Evolutionary conservation across 148 eudicot genomes (phyloP), one percentile per base, ranked within the genome.

Genomic region (Polygonum maritimum): DNA sequence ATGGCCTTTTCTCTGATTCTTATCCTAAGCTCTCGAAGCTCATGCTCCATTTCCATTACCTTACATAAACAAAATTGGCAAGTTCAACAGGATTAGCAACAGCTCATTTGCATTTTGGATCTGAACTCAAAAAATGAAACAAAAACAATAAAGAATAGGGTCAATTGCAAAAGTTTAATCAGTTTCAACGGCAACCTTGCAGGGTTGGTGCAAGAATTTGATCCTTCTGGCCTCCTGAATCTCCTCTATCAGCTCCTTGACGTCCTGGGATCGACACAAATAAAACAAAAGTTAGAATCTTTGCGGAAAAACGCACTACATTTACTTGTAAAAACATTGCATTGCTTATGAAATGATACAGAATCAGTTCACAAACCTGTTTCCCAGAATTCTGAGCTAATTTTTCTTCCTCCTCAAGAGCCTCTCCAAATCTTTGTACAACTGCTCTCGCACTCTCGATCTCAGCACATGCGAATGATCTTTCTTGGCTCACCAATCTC

Each of bases 401-500:
- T 76, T 87, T 85, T 84, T 94, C 98, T 83, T 94, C 93, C 82
- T 94, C 98, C 71, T 94, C 98, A 69, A 94, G 93, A 82, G 98
- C 98, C 86, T 94, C 92, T 51, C 97, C 98, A 22, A 82, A 90
- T 86, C 97, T 88, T 75, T 90, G 93, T 49, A 94, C 95, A 5
- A 94, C 98, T 69, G 93, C 93, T 79, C 95, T 87, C 39, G 98
- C 98, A 81, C 97, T 94, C 80, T 91, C 97, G 13, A 94, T 94
- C 85, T 94, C 98, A 7, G 98, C 97, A 87, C 98, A 94, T 62
- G 97, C 98, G 79, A 91, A 94, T 21, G 98, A 94, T 72, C 92
- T 90, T 89, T 94, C 98, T 82, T 94, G 98, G 84, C 78, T 94
- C 51, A 94, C 98, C 84, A 94, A 78, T 77, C 92, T 88, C 81